Evolutionary conservation across 495 filamentous ascomycete species (phyloP), one percentile per base, ranked within the genome.

Genomic region (Hypoxylon cercidicola): DNA sequence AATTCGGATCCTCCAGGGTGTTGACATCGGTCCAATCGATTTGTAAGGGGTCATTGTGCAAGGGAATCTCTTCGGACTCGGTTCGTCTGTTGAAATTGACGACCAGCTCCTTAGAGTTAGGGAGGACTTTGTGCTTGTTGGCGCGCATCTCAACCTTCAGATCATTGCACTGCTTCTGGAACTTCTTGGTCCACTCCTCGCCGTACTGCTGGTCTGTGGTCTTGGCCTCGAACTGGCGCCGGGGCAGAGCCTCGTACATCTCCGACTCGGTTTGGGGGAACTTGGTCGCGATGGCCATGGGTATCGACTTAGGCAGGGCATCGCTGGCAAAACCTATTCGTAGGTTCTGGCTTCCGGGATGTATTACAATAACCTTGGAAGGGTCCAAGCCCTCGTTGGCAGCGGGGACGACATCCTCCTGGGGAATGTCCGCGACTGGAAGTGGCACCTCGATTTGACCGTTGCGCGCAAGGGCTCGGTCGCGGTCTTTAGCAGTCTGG

Each of bases 291-390:
- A 97, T 90, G 0, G 90, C 87, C 90, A 96, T 98, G 4, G 96
- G 96, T 25, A 98, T 83, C 1, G 91, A 94, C 77, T 93, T 97
- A 0, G 95, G 95, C 30, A 99, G 76, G 18, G 93, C 95, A 80
- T 99, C 95, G 70, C 91, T 97, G 4, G 94, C 91, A 46, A 97
- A 83, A 0, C 95, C 95, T 62, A 99, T 92, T 30, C 95, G 84
- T 53, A 98, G 75, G 59, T 98, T 98, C 78, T 99, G 95, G 71
- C 93, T 97, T n/a, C 95, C 95, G n/a, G 94, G 85, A 73, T 99
- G 95, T 55, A 99, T 91, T 32, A 98, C 90, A 71, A 99, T 93
- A 53, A 97, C 89, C 74, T 96, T 97, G 9, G 93, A 94, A 3
- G 83, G 75, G 35, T 92, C 92, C 58, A 85, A 75, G n/a, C 82